Conservation (phyloP, 306 rosid species). For the Begonia loranthoides region DNA sequence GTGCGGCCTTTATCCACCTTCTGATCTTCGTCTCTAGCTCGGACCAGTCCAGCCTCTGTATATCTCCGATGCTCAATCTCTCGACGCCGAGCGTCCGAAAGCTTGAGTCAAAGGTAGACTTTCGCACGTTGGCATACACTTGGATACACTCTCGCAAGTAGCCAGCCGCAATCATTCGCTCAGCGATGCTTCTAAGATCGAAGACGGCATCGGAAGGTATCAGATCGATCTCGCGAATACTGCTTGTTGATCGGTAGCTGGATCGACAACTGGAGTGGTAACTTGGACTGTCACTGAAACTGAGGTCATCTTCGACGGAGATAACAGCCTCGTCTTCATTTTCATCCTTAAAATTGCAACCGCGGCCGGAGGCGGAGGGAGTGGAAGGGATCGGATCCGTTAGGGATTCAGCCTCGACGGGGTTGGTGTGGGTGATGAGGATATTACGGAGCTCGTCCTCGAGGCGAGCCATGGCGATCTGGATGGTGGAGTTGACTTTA, state of each 20-base stretch:
- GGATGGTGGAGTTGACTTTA: conserved; percentile 55
- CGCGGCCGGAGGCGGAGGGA: conserved; percentile 4
- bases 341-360: background rate
- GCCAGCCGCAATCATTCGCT: conserved; percentile 79
- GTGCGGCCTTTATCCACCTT: conserved; percentile 83
- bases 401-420: conserved; percentile 51
- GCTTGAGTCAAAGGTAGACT: conserved; percentile 64
- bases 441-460: conserved; percentile 96
- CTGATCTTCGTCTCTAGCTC: conserved; percentile 79
- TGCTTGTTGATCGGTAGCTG: conserved; percentile 56
- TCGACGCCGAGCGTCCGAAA: conserved; percentile 64
- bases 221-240: conserved; percentile 96
- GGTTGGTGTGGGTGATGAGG: conserved; percentile 50
- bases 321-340: conserved; percentile 10
- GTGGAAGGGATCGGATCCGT: conserved; percentile 37
- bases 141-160: conserved; percentile 83
- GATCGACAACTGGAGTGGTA: conserved; percentile 11
- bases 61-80: conserved; percentile 83
- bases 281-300: conserved; percentile 9
- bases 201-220: conserved; percentile 56
- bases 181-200: conserved; percentile 77
- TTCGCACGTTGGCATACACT: conserved; percentile 82
- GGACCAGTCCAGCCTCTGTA: conserved; percentile 87
- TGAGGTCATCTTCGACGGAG: conserved; percentile 6
- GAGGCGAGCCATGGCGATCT: conserved; percentile 97